Evolutionary conservation across 192 early-diverging fungal species (phyloP).

Genomic region (Fimicolochytrium jonesii): DNA sequence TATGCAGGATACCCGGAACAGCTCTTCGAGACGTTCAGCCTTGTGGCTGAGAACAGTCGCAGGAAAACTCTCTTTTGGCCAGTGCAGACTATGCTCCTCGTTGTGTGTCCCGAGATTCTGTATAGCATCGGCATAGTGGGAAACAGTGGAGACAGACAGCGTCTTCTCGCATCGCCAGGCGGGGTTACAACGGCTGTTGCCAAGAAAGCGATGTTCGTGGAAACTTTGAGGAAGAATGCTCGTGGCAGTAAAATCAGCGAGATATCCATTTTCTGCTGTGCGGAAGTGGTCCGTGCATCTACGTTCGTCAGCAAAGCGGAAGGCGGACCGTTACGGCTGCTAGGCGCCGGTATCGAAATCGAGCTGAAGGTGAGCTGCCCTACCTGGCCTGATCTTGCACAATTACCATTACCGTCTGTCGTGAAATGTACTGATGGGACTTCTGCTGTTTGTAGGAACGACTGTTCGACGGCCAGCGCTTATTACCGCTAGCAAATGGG

Average conservation of each 20-base stretch:
- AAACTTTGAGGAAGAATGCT: constrained; percentile 24
- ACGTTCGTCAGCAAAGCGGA: constrained; percentile 64
- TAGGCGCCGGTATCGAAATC: constrained; percentile 70
- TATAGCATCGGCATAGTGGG: constrained; percentile 42
- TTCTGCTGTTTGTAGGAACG: constrained; percentile 39
- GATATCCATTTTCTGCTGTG: constrained; percentile 64
- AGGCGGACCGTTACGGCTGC: constrained; percentile 52
- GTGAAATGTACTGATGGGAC: neutral
- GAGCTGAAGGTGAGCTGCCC: constrained; percentile 64
- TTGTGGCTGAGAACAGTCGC: constrained; percentile 57
- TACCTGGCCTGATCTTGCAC: neutral
- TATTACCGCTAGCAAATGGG: constrained; percentile 3
- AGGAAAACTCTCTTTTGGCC: constrained; percentile 80
- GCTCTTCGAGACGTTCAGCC: constrained; percentile 67
- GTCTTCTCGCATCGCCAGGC: neutral
- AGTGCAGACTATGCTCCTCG: constrained; percentile 76
- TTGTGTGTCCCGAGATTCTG: constrained; percentile 80
- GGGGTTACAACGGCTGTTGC: constrained; percentile 11
- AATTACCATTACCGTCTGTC: too few species aligned
- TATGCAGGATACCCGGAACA: constrained; percentile 60
- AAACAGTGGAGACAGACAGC: constrained; percentile 6
- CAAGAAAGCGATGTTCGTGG: constrained; percentile 30
- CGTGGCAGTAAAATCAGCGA: constrained; percentile 51
- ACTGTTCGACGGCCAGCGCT: constrained; percentile 45
- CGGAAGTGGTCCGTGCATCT: constrained; percentile 70